Conservation (phyloP, 768 basidiomycete genomes). For the Boletus reticuloceps region DNA sequence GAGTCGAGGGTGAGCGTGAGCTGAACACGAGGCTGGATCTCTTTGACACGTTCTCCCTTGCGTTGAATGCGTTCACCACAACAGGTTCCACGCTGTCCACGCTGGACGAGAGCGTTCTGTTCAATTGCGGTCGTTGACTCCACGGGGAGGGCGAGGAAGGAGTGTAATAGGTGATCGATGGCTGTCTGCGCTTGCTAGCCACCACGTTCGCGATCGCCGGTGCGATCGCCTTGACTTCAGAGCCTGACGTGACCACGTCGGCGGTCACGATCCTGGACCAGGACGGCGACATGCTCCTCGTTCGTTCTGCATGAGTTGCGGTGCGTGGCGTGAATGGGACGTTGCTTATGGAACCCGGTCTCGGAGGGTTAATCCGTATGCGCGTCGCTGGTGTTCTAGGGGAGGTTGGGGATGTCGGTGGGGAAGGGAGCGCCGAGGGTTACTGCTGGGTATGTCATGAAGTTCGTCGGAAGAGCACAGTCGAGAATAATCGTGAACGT, state of each 20-base stretch:
- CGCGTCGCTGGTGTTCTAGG: slow-evolving; percentile 9
- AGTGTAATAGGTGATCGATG: slow-evolving; percentile 30
- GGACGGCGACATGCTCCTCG: slow-evolving; percentile 5
- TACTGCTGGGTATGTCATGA: background rate
- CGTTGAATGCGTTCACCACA: background rate
- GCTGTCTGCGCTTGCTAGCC: slow-evolving; percentile 20
- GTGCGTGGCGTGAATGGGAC: background rate
- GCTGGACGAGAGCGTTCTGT: slow-evolving; percentile 2
- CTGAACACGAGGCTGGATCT: slow-evolving; percentile 21
- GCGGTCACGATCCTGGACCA: background rate
- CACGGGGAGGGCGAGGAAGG: slow-evolving; percentile 26
- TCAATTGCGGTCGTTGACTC: slow-evolving; percentile 6
- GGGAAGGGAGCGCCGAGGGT: slow-evolving; percentile 9
- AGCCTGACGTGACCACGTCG: background rate
- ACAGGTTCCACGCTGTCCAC: background rate
- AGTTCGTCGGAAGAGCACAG: background rate
- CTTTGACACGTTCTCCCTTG: slow-evolving; percentile 11
- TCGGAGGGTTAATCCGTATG: slow-evolving; percentile 10
- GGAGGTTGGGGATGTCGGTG: slow-evolving; percentile 19
- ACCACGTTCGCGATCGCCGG: background rate
- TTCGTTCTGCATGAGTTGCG: background rate
- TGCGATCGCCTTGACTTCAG: background rate
- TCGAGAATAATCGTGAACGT: too few species aligned
- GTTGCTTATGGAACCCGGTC: background rate
- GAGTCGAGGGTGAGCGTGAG: slow-evolving; percentile 13